A percentile compares a stretch with the other conserved stretches of the same genome.
These are phyloP conservation scores for Epicoccum sorghinum DNA, from an alignment of 2,329 filamentous ascomycete genomes.

Conservation along the genomic window DNA sequence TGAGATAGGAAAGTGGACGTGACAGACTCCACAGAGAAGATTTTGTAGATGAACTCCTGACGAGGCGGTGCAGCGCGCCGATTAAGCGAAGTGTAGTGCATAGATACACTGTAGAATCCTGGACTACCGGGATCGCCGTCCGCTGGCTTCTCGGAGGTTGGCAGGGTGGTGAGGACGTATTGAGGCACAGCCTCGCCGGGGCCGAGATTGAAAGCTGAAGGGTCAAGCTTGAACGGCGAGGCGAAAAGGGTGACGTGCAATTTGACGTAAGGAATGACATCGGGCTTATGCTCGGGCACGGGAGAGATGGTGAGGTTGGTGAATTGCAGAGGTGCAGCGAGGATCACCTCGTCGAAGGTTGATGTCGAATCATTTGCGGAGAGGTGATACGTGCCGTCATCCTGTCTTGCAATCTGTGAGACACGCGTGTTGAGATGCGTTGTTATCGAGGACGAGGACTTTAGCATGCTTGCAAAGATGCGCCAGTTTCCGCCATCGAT, in stretches of 20 bases:
- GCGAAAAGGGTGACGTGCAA: conserved; percentile 91
- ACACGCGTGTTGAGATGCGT: conserved; percentile 73
- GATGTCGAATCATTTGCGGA: conserved; percentile 26
- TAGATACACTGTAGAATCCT: conserved; percentile 86
- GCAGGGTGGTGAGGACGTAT: conserved; percentile 82
- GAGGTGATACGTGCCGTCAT: conserved; percentile 52
- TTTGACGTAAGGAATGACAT: conserved; percentile 81
- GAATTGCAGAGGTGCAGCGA: conserved; percentile 85
- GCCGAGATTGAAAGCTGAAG: conserved; percentile 72
- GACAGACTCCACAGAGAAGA: conserved; percentile 58
- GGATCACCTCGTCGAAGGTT: conserved; percentile 77
- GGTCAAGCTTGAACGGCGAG: conserved; percentile 73
- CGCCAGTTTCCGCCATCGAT: conserved; percentile 90
- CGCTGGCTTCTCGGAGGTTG: conserved; percentile 59
- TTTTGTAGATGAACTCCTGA: conserved; percentile 67
- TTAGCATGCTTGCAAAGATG: conserved; percentile 86
- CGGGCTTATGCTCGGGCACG: conserved; percentile 61
- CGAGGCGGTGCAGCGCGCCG: conserved; percentile 48
- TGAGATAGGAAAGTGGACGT: conserved; percentile 55
- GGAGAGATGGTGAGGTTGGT: conserved; percentile 65
- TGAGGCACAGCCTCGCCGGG: conserved; percentile 67
- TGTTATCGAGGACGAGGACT: conserved; percentile 62
- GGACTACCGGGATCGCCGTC: conserved; percentile 65
- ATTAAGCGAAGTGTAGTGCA: conserved; percentile 69
- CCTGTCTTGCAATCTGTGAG: conserved; percentile 57